phyloP scores from a whole-genome alignment of 352 stramenopile species.

The Blastocystis sp. region DNA sequence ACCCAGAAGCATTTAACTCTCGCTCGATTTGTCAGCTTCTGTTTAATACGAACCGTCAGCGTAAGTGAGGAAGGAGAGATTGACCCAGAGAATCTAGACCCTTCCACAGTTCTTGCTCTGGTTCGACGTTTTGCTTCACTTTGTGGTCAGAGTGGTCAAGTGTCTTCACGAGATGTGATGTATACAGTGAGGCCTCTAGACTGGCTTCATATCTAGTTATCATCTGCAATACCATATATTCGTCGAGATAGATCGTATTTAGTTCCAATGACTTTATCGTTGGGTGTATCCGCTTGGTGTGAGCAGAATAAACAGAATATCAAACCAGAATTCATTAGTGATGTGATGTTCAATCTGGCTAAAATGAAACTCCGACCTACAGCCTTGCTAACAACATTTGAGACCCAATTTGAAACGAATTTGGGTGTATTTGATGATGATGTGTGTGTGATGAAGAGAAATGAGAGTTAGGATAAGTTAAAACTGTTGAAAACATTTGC shows the following conservation, averaged over 20 bases:
- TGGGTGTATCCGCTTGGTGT: conserved; percentile 32
- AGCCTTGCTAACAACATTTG: neutral
- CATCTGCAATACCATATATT: neutral
- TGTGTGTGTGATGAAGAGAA: neutral
- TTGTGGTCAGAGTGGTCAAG: neutral
- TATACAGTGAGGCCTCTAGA: neutral
- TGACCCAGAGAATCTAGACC: neutral
- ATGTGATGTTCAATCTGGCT: neutral
- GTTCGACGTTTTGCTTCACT: neutral
- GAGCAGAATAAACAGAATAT: neutral
- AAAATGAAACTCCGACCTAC: neutral
- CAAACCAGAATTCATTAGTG: neutral
- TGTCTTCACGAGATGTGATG: neutral
- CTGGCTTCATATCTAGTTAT: neutral
- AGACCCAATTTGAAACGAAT: neutral
- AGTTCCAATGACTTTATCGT: conserved; percentile 7
- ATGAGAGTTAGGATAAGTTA: neutral
- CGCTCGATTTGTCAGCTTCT: conserved; percentile 26
- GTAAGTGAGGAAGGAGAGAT: neutral
- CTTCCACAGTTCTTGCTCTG: neutral
- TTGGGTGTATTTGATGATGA: conserved; percentile 1
- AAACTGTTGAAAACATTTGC: conserved; percentile 35
- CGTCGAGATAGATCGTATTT: neutral
- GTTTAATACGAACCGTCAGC: neutral
- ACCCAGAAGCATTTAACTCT: neutral